These are phyloP conservation scores for Handroanthus guayacan DNA, from an alignment of 257 asterid genomes.

Conservation along the genomic window DNA sequence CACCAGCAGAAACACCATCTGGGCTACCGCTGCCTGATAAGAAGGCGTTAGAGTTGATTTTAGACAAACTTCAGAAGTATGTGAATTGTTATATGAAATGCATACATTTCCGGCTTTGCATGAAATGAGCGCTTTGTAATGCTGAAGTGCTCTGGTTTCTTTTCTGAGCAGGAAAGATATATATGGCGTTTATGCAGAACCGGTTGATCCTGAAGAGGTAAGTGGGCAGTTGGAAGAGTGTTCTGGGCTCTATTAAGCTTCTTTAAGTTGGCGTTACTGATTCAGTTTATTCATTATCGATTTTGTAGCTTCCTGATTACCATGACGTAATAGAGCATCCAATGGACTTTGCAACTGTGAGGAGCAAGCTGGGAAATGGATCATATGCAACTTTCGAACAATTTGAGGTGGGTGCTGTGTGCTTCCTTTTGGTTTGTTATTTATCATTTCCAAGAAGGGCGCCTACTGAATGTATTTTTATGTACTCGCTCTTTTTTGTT, in stretches of 20 bases:
- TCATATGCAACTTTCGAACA: slow-evolving; percentile 76
- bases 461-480: background rate
- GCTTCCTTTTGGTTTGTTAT: background rate
- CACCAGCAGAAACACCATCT: slow-evolving; percentile 56
- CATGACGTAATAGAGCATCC: slow-evolving; percentile 89
- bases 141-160: slow-evolving; percentile 43
- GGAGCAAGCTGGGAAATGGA: slow-evolving; percentile 84
- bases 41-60: slow-evolving; percentile 78
- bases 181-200: slow-evolving; percentile 95
- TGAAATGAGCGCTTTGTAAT: slow-evolving; percentile 19
- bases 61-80: slow-evolving; percentile 97
- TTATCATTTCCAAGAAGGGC: background rate
- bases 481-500: background rate
- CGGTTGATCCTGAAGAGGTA: slow-evolving; percentile 99
- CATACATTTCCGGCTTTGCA: slow-evolving; percentile 12
- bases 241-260: slow-evolving; percentile 23
- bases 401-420: slow-evolving; percentile 63
- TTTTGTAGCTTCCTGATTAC: slow-evolving; percentile 95
- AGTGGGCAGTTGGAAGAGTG: slow-evolving; percentile 23
- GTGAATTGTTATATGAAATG: slow-evolving; percentile 42
- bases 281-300: slow-evolving; percentile 23
- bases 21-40: slow-evolving; percentile 77
- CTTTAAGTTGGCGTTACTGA: slow-evolving; percentile 25
- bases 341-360: slow-evolving; percentile 95
- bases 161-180: slow-evolving; percentile 85